Evolutionary conservation across 305 asterid genomes (phyloP).

Genomic region (Fraxinus sp.): DNA sequence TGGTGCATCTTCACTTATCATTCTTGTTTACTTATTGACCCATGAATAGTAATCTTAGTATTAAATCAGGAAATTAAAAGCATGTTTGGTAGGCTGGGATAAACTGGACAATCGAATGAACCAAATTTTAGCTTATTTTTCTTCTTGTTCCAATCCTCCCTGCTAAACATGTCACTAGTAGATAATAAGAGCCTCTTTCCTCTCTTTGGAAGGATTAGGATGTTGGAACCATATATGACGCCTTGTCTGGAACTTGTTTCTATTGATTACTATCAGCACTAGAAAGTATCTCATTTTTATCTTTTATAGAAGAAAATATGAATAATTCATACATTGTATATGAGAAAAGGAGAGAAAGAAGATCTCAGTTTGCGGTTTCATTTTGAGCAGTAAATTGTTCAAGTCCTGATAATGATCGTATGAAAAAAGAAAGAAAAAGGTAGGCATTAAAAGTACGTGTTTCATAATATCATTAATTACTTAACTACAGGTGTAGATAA

Average conservation of each 20-base stretch:
- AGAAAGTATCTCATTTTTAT: not conserved
- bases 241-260: not conserved
- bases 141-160: not conserved
- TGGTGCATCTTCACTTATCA: not conserved
- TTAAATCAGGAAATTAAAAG: not conserved
- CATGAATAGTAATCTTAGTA: not conserved
- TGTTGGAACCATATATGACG: not conserved
- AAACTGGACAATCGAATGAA: not conserved
- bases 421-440: not conserved
- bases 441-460: not conserved
- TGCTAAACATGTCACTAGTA: not conserved
- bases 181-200: not conserved
- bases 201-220: not conserved
- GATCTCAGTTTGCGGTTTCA: not conserved
- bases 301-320: not conserved
- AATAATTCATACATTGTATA: not conserved
- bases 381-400: not conserved
- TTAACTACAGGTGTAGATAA: conserved; percentile 20
- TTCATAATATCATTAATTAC: not conserved
- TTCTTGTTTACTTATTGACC: not conserved
- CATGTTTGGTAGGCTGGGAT: not conserved
- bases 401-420: not conserved
- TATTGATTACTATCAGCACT: not conserved
- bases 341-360: not conserved
- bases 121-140: not conserved